Conservation (phyloP, 2,329 filamentous ascomycete species). For the Ceratocystis variospora region DNA sequence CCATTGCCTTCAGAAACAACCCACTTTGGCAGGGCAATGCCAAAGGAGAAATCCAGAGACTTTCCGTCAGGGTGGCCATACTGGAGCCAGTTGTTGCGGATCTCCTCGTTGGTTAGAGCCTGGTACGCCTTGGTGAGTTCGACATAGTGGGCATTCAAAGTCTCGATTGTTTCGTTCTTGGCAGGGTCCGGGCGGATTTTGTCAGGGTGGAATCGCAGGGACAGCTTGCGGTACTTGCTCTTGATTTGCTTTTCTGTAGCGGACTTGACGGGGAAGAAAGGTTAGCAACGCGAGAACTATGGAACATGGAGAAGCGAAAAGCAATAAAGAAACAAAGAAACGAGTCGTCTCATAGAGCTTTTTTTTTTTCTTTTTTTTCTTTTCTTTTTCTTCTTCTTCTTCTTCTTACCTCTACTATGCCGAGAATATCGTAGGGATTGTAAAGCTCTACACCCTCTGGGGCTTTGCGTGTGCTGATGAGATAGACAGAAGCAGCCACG, state of each 20-base stretch:
- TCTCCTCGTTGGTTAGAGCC: constrained; percentile 88
- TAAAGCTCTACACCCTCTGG: constrained; percentile 51
- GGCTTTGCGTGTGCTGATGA: constrained; percentile 49
- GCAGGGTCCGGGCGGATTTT: constrained; percentile 70
- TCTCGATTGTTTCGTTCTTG: constrained; percentile 80
- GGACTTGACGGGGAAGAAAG: constrained; percentile 38
- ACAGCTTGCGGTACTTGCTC: constrained; percentile 74
- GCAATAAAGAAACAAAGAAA: neutral
- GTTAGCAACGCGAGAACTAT: constrained; percentile 13
- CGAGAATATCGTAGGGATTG: constrained; percentile 94
- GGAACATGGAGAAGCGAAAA: neutral
- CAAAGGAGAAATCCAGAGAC: constrained; percentile 84
- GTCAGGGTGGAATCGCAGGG: constrained; percentile 80
- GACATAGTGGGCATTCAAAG: constrained; percentile 76
- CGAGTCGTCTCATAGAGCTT: constrained; percentile 20
- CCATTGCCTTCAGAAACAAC: constrained; percentile 88
- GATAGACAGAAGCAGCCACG: constrained; percentile 83
- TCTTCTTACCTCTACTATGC: constrained; percentile 55
- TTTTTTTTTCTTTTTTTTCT: constrained; percentile 19
- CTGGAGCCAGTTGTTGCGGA: constrained; percentile 92
- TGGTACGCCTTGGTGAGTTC: constrained; percentile 98
- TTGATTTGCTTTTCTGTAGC: constrained; percentile 84
- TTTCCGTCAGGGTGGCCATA: constrained; percentile 96
- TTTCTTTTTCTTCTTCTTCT: too few species aligned
- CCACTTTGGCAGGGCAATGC: constrained; percentile 86